Percentiles rank a stretch among this genome's conserved stretches.
Evolutionary conservation across 1,284 basidiomycete species (phyloP).

Genomic region (Fomitopsis betulina): DNA sequence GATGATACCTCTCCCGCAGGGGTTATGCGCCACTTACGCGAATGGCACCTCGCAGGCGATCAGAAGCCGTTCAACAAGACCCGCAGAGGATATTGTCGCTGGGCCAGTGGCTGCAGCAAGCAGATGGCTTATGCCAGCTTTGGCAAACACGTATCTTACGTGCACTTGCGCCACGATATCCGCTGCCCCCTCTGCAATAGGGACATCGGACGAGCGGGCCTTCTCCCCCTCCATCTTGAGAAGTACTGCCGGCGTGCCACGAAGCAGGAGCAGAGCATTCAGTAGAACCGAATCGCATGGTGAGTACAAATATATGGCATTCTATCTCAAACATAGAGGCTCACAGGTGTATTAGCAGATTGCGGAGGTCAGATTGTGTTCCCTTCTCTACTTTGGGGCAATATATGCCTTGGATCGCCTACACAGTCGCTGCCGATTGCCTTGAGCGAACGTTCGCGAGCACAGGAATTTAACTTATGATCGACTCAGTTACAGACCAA

Average conservation of each 20-base stretch:
- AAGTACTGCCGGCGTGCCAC: background rate
- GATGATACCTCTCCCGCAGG: slow-evolving; percentile 7
- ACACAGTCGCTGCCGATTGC: background rate
- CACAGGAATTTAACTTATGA: background rate
- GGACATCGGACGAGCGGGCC: slow-evolving; percentile 4
- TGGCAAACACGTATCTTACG: slow-evolving; percentile 8
- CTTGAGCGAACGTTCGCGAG: background rate
- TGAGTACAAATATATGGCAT: background rate
- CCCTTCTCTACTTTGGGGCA: background rate
- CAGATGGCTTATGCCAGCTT: slow-evolving; percentile 10
- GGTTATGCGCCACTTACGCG: slow-evolving; percentile 7
- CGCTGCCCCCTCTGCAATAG: slow-evolving; percentile 5
- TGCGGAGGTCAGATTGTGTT: background rate
- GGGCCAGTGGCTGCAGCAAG: slow-evolving; percentile 4
- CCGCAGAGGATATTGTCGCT: slow-evolving; percentile 1
- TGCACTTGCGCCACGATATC: slow-evolving; percentile 2
- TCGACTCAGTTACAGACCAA: background rate
- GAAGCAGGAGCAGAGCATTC: background rate
- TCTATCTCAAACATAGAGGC: too few relatives aligned
- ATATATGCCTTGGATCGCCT: background rate
- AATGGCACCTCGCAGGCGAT: background rate
- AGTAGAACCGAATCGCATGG: too few relatives aligned
- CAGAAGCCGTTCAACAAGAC: slow-evolving; percentile 2
- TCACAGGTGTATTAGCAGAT: too few relatives aligned
- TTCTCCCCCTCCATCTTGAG: slow-evolving; percentile 2